phyloP scores from a whole-genome alignment of 345 rosid species.

The Boechera retrofracta region DNA sequence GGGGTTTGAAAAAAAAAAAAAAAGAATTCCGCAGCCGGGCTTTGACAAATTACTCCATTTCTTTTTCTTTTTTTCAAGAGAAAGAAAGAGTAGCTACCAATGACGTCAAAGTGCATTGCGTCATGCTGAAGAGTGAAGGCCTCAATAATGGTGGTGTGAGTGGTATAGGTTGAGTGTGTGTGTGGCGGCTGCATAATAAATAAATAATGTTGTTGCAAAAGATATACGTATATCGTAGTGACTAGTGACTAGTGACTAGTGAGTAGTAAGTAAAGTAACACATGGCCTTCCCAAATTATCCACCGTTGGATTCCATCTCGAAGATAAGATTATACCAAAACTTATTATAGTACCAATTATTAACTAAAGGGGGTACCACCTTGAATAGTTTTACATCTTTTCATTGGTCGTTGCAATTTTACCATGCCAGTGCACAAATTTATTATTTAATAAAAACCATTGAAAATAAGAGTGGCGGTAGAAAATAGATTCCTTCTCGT shows the following conservation, averaged over 20 bases:
- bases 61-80: neutral
- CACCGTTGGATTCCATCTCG: constrained; percentile 34
- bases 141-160: constrained; percentile 39
- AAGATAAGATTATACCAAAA: constrained; percentile 35
- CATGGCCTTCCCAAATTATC: constrained; percentile 1
- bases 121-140: constrained; percentile 37
- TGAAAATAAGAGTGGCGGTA: neutral
- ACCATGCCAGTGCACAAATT: constrained; percentile 17
- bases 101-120: constrained; percentile 19
- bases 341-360: constrained; percentile 26
- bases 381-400: neutral
- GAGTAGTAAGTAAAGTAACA: neutral
- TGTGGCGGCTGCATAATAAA: constrained; percentile 24
- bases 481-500: constrained; percentile 14
- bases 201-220: constrained; percentile 28
- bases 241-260: neutral
- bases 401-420: constrained; percentile 10
- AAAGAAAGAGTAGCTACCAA: neutral
- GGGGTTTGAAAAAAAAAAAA: no score
- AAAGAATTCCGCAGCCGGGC: constrained; percentile 12
- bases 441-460: no score
- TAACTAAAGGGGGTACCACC: neutral
- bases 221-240: neutral
- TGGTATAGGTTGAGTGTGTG: constrained; percentile 14
- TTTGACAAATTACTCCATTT: neutral